Percentiles rank a stretch among this genome's conserved stretches.
phyloP scores from a whole-genome alignment of 306 rosid species.

The Myrica gale region DNA sequence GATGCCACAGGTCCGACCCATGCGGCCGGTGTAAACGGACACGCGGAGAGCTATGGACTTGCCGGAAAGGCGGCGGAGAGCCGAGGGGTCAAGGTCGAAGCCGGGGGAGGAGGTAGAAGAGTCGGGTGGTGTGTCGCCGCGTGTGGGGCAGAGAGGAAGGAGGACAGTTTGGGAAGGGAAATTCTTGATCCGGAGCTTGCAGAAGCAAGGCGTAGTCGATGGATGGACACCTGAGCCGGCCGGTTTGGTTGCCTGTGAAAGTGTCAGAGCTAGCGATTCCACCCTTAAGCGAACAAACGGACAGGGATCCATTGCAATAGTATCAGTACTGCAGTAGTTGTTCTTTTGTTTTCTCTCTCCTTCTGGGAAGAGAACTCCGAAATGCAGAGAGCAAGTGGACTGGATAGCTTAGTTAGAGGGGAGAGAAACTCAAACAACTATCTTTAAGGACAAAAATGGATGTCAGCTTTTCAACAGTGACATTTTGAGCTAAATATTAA shows the following conservation, averaged over 20 bases:
- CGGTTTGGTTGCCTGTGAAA: slow-evolving; percentile 52
- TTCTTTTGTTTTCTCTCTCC: neutral
- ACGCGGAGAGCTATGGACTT: slow-evolving; percentile 43
- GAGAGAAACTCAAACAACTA: too few species aligned
- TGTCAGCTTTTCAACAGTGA: slow-evolving; percentile 9
- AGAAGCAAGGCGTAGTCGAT: slow-evolving; percentile 82
- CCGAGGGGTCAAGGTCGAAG: slow-evolving; percentile 56
- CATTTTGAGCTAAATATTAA: too few species aligned
- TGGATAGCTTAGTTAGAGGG: neutral
- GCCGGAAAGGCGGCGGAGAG: slow-evolving; percentile 53
- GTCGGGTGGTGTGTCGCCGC: slow-evolving; percentile 41
- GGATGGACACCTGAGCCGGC: slow-evolving; percentile 69
- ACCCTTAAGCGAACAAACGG: slow-evolving; percentile 66
- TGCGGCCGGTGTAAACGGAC: slow-evolving; percentile 69
- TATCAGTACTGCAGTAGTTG: neutral
- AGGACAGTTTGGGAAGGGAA: slow-evolving; percentile 68
- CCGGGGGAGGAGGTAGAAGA: slow-evolving; percentile 49
- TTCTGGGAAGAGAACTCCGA: neutral
- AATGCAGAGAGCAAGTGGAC: neutral
- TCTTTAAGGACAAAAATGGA: slow-evolving; percentile 20
- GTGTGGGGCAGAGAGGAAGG: slow-evolving; percentile 49
- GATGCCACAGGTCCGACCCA: slow-evolving; percentile 61
- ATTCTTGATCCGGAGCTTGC: slow-evolving; percentile 48
- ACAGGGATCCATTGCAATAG: slow-evolving; percentile 74
- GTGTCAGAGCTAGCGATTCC: slow-evolving; percentile 65